Conservation (phyloP, 768 basidiomycete species). For the Psilocybe subaeruginosa region DNA sequence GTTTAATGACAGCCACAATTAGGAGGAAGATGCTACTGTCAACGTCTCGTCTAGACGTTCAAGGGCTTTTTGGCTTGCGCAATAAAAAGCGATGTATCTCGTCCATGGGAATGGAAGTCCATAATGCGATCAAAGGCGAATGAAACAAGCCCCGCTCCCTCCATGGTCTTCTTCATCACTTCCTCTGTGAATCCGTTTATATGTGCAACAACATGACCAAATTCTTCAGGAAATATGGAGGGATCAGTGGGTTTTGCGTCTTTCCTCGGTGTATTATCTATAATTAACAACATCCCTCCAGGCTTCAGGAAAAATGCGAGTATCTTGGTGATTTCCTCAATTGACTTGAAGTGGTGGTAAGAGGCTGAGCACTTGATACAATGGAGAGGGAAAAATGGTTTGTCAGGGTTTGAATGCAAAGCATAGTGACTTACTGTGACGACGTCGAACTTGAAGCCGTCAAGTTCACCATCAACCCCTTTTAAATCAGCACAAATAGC, state of each 20-base stretch:
- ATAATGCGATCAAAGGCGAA: conserved; percentile 18
- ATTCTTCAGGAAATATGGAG: conserved; percentile 8
- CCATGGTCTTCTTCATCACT: conserved; percentile 23
- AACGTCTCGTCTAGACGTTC: no score
- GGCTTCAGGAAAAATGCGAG: conserved; percentile 58
- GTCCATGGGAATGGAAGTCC: no score
- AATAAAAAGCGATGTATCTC: no score
- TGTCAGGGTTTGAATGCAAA: background rate
- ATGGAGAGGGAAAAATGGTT: background rate
- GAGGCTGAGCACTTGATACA: conserved; percentile 56
- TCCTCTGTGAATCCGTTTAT: conserved; percentile 27
- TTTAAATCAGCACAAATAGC: conserved; percentile 56
- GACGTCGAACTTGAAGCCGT: conserved; percentile 63
- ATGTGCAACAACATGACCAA: conserved; percentile 28
- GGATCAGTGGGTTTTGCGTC: conserved; percentile 4
- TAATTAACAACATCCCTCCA: conserved; percentile 56
- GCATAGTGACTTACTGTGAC: conserved; percentile 54
- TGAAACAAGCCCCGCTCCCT: conserved; percentile 20
- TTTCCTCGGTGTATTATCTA: conserved; percentile 35
- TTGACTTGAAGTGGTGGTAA: conserved; percentile 64
- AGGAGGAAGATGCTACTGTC: no score
- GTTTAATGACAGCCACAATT: no score
- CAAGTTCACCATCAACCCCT: conserved; percentile 48
- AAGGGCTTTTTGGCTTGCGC: no score
- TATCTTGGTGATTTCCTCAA: conserved; percentile 46